Evolutionary conservation across 441 rosid genomes (phyloP).

Genomic region (Pelargonium myrrhifolium): DNA sequence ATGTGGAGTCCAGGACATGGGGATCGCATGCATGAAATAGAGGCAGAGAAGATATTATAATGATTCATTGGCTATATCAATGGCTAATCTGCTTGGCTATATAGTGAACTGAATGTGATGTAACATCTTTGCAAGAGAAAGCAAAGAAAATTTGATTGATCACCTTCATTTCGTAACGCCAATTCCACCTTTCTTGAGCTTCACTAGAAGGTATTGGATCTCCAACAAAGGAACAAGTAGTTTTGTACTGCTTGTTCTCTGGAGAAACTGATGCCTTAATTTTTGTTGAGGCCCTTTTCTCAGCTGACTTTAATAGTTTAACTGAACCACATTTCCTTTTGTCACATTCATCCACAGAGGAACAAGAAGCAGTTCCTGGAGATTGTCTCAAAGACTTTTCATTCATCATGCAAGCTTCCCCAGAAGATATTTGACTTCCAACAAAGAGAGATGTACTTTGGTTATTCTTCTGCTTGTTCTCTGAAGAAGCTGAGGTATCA

Average conservation of each 20-base stretch:
- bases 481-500: constrained; percentile 19
- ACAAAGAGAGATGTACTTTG: neutral
- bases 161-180: constrained; percentile 93
- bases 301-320: neutral
- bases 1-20: constrained; percentile 1
- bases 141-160: constrained; percentile 13
- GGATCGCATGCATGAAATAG: neutral
- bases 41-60: constrained; percentile 6
- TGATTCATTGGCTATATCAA: neutral
- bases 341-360: neutral
- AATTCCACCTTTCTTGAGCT: constrained; percentile 71
- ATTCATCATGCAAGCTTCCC: neutral
- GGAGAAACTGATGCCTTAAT: constrained; percentile 1
- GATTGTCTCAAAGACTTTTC: neutral
- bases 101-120: neutral
- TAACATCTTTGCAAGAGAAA: neutral
- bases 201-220: constrained; percentile 63
- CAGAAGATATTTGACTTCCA: neutral
- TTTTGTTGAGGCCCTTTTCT: neutral
- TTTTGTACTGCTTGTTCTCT: neutral
- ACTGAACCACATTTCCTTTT: constrained; percentile 1
- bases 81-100: neutral
- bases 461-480: constrained; percentile 16
- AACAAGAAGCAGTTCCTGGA: neutral
- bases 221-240: constrained; percentile 44